Evolutionary conservation across 495 filamentous ascomycete species (phyloP), one percentile per base, ranked within the genome.

Genomic region (Cairneyella variabilis): DNA sequence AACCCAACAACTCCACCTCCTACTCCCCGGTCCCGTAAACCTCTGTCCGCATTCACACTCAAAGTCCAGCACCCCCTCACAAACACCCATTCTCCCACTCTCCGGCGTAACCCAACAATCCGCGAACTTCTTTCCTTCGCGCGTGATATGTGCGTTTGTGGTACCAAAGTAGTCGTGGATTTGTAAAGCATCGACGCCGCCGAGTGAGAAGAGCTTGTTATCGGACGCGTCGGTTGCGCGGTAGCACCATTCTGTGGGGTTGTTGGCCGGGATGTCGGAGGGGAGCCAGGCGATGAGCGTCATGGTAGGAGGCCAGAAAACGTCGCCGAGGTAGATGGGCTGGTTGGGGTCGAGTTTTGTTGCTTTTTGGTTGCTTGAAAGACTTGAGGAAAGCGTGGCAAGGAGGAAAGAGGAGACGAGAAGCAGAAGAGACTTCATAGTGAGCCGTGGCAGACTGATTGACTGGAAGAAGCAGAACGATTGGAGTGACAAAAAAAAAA

Each of bases 1-100:
- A 11, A 59, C 49, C 56, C 56, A 63, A 45, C 60, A 63, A 52
- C 42, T 59, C 60, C 60, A 63, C 18, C 34, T 54, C 44, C 36
- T 56, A 8, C 32, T 54, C 32, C 50, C 59, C 4, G 56, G 52
- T 2, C 59, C 59, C 4, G 42, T 53, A 46, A 39, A 62, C 30
- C 46, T 58, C 23, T 55, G 36, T 17, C 41, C 45, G 1, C 48
- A 56, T 9, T 36, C 30, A 49, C 55, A 56, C 23, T 62, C 49
- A 27, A 38, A 46, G n/a, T 59, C 48, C 21, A 20, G 23, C 1
- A 51, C 30, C 0, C 53, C 56, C 12, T 56, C 36, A 48, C 60
- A 63, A 3, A 34, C 36, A 6, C 42, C 48, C 48, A 63, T 52
- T 26, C 49, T 14, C 5, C 34, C 39, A 38, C 41, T 54, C 27